Evolutionary conservation across 2,329 filamentous ascomycete genomes (phyloP).

Genomic region (Trichocomaceae sp.): DNA sequence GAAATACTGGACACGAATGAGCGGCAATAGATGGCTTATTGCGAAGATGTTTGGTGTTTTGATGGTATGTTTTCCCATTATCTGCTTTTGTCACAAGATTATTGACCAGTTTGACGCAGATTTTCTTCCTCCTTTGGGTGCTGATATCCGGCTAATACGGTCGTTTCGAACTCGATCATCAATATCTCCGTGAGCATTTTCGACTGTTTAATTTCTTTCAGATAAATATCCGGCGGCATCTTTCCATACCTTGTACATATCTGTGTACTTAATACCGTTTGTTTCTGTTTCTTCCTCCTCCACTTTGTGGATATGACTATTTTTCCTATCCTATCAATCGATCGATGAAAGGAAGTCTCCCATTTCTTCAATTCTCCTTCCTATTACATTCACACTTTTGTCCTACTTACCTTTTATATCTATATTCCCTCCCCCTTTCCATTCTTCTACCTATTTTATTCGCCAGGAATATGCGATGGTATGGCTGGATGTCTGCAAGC

Average conservation of each 20-base stretch:
- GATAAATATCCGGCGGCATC: background rate
- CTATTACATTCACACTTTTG: background rate
- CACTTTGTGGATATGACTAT: background rate
- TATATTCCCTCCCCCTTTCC: background rate
- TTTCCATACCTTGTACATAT: background rate
- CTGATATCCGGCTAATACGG: conserved; percentile 47
- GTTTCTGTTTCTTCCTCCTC: background rate
- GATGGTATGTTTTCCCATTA: conserved; percentile 50
- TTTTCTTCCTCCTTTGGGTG: conserved; percentile 56
- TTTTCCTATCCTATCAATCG: background rate
- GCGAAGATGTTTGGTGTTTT: conserved; percentile 75
- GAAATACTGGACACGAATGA: conserved; percentile 94
- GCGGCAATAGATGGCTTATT: conserved; percentile 90
- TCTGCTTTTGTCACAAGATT: background rate
- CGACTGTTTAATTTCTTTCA: background rate
- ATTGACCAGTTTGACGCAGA: conserved; percentile 1
- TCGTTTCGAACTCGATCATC: background rate
- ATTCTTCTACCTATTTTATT: background rate
- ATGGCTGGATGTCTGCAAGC: background rate
- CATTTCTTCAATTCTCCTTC: background rate
- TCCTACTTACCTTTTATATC: background rate
- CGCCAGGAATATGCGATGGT: background rate
- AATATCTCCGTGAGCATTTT: background rate
- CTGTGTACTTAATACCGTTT: background rate
- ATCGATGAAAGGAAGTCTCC: background rate